Percentiles rank a stretch among this genome's conserved stretches.
These are phyloP conservation scores for Coniophora puteana DNA, from an alignment of 1,284 basidiomycete genomes.

Conservation along the genomic window DNA sequence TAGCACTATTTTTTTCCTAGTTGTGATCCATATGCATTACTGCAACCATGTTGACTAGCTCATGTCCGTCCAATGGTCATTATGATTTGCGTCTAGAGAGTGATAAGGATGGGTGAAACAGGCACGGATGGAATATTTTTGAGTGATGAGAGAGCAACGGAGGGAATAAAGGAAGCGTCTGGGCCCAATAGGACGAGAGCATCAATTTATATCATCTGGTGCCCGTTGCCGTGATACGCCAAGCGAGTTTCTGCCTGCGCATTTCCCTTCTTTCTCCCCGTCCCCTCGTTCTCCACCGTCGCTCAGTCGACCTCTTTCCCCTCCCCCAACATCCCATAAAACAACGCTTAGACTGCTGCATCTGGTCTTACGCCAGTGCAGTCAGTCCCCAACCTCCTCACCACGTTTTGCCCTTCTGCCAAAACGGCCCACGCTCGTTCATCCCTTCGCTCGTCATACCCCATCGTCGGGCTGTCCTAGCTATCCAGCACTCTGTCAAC, in stretches of 20 bases:
- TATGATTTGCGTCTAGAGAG: no score
- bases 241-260: no score
- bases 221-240: no score
- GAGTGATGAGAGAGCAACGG: neutral
- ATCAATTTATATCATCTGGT: neutral
- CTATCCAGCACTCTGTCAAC: slow-evolving; percentile 14
- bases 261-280: no score
- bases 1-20: neutral
- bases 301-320: no score
- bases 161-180: neutral
- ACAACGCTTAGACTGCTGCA: slow-evolving; percentile 2
- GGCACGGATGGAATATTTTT: no score
- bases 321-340: slow-evolving; percentile 8
- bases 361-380: slow-evolving; percentile 7
- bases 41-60: neutral
- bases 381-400: slow-evolving; percentile 3
- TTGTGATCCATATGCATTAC: no score
- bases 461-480: slow-evolving; percentile 8
- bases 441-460: slow-evolving; percentile 5
- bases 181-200: neutral
- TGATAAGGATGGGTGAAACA: no score
- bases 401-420: slow-evolving; percentile 8
- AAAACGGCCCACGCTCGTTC: slow-evolving; percentile 24
- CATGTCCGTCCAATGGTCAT: no score
- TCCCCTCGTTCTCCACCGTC: no score